These are phyloP conservation scores for Cajanus cajan DNA, from an alignment of 306 rosid genomes.

Conservation along the genomic window DNA sequence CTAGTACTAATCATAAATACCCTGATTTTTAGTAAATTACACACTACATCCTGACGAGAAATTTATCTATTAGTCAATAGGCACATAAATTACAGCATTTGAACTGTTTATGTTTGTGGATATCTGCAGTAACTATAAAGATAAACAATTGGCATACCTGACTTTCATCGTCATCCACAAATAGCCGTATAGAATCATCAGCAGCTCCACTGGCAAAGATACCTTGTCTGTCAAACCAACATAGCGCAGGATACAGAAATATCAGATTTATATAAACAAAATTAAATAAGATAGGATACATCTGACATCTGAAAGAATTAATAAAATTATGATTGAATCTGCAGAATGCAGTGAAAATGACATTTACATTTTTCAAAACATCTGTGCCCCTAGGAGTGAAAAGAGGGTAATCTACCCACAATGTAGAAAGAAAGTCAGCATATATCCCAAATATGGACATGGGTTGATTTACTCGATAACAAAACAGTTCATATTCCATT, in stretches of 20 bases:
- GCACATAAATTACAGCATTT: slow-evolving; percentile 8
- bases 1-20: not conserved
- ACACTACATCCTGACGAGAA: not conserved
- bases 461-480: slow-evolving; percentile 13
- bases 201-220: slow-evolving; percentile 98
- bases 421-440: not conserved
- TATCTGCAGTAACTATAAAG: not conserved
- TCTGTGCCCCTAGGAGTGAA: not conserved
- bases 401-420: not conserved
- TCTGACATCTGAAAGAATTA: not conserved
- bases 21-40: not conserved
- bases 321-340: not conserved
- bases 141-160: slow-evolving; percentile 44
- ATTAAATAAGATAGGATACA: not conserved
- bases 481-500: slow-evolving; percentile 16
- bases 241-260: slow-evolving; percentile 30
- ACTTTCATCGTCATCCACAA: slow-evolving; percentile 62
- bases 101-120: not conserved
- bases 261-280: slow-evolving; percentile 1
- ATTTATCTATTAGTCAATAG: slow-evolving; percentile 5
- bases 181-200: slow-evolving; percentile 78
- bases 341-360: not conserved
- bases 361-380: not conserved
- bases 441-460: not conserved
- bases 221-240: slow-evolving; percentile 61